Percentiles rank a stretch among this genome's conserved stretches.
These are phyloP conservation scores for Aotearoamyces nothofagi DNA, from an alignment of 2,329 filamentous ascomycete species.

Conservation along the genomic window DNA sequence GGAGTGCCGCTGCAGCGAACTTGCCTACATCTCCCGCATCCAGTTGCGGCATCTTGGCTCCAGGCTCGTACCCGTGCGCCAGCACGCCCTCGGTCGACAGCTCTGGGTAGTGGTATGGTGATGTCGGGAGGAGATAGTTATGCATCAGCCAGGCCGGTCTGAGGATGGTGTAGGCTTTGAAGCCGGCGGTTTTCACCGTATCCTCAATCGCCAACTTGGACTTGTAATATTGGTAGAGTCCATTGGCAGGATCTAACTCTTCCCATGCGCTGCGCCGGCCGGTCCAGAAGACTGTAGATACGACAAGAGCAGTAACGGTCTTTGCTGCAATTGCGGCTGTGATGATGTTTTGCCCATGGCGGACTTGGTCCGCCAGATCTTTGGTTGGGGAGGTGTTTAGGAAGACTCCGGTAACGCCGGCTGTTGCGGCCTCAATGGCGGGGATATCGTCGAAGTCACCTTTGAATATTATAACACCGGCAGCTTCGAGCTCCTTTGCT, in stretches of 20 bases:
- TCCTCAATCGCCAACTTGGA: no score
- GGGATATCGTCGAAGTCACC: slow-evolving; percentile 19
- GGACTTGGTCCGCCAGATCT: neutral
- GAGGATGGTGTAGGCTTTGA: no score
- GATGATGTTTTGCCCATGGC: neutral
- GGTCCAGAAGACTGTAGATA: no score
- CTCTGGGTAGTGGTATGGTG: neutral
- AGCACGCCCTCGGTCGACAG: neutral
- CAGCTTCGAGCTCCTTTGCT: slow-evolving; percentile 11
- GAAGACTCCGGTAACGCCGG: slow-evolving; percentile 1
- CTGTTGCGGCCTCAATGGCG: slow-evolving; percentile 8
- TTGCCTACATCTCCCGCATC: no score
- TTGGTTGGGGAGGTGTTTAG: neutral
- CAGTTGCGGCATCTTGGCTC: neutral
- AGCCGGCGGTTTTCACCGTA: no score
- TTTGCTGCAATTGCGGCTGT: no score
- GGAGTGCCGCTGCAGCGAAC: neutral
- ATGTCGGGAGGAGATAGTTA: neutral
- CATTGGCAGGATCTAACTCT: no score
- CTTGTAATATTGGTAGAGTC: no score
- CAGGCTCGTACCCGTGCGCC: neutral
- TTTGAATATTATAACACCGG: slow-evolving; percentile 17
- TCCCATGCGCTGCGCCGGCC: no score
- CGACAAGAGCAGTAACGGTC: no score
- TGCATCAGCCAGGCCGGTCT: neutral